Evolutionary conservation across 1,284 basidiomycete genomes (phyloP).

Genomic region (Tilletiopsis washingtonensis): DNA sequence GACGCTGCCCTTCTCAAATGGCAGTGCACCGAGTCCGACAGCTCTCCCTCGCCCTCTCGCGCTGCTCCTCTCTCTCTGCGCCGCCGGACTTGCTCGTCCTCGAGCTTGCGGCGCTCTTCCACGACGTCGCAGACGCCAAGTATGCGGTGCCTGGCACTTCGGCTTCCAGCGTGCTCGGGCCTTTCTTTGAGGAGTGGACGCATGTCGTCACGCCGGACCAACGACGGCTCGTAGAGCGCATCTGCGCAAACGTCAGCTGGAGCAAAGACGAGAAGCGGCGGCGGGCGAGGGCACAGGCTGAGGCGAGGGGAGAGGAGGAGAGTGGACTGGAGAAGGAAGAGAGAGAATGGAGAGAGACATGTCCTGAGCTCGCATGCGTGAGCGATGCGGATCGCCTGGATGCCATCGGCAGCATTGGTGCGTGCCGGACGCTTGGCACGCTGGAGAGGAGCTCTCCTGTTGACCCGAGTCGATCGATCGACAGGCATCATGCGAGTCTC

Average conservation of each 20-base stretch:
- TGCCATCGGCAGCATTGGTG: conserved; percentile 75
- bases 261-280: conserved; percentile 60
- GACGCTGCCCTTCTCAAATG: conserved; percentile 60
- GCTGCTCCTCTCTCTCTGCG: neutral
- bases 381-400: conserved; percentile 88
- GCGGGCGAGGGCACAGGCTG: neutral
- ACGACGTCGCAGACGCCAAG: conserved; percentile 81
- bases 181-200: conserved; percentile 39
- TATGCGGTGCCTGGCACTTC: conserved; percentile 57
- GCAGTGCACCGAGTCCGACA: conserved; percentile 42
- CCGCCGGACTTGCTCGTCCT: conserved; percentile 61
- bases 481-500: conserved; percentile 68
- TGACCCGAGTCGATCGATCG: neutral
- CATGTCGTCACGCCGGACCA: conserved; percentile 10
- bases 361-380: conserved; percentile 75
- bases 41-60: neutral
- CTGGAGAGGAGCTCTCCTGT: neutral
- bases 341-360: conserved; percentile 63
- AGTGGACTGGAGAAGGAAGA: conserved; percentile 19
- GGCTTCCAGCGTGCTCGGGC: conserved; percentile 56
- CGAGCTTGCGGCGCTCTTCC: conserved; percentile 75
- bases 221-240: conserved; percentile 48
- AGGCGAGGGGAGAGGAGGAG: conserved; percentile 51
- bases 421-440: neutral
- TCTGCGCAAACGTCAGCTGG: conserved; percentile 79